Evolutionary conservation across 2,329 filamentous ascomycete genomes (phyloP), one percentile per base, ranked within the genome.

Genomic region (Fusarium bactridioides): DNA sequence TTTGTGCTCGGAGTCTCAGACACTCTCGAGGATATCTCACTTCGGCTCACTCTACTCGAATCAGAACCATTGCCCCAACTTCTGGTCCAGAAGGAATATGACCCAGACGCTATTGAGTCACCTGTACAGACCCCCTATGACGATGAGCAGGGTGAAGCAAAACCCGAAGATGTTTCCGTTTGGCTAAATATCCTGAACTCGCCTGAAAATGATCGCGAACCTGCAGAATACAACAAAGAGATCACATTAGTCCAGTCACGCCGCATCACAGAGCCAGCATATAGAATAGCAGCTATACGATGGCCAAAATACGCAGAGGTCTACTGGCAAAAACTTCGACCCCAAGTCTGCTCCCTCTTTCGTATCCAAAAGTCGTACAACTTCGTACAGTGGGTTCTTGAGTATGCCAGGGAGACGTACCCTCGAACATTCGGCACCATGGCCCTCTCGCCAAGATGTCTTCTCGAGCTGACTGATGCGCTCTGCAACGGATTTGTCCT

Each of bases 331-430:
- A 72, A 73, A 10, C 61, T 81, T 6, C 40, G 70, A 38, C 50
- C 73, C 2, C 70, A 78, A 19, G 72, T 82, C 18, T 71, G 70
- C 15, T 57, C 69, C 11, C 74, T 83, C 9, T 82, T 83, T 53
- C 62, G 68, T 5, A 48, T 64, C 1, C 61, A 74, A 0, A 76
- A 68, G 27, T 71, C 76, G 2, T 78, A 74, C 51, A 80, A 78
- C 64, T 81, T 83, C 37, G 76, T 79, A 15, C 81, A 82, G 25
- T 83, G 82, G 81, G 73, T 75, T 7, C 63, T 83, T 25, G 80
- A 82, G 48, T 82, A 80, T 63, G 78, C 77, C 3, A 73, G 78
- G 25, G 71, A 77, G 25, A 77, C 67, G 5, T 81, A 74, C 57
- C 80, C 81, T 3, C 66, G 71, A 3, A 66, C 63, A 0, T 74